phyloP scores from a whole-genome alignment of 192 early-diverging fungal genomes.

The Rhizoclosmatium sp. region DNA sequence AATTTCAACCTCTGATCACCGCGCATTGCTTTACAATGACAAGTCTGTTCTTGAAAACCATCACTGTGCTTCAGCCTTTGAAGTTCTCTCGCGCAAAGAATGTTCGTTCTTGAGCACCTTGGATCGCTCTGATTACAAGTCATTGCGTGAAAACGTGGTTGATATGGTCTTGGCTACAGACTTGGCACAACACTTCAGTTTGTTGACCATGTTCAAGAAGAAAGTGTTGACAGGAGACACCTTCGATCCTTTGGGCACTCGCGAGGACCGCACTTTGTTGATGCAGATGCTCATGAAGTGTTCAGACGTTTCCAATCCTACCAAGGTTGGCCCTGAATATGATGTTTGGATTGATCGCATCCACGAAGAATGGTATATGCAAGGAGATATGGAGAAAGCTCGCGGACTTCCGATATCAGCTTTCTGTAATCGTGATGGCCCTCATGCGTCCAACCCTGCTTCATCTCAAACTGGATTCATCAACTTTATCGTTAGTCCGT shows the following conservation, averaged over 20 bases:
- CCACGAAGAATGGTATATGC: conserved; percentile 60
- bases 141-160: conserved; percentile 56
- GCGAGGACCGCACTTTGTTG: conserved; percentile 56
- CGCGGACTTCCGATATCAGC: conserved; percentile 66
- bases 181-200: conserved; percentile 56
- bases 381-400: conserved; percentile 60
- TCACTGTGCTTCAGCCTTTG: conserved; percentile 65
- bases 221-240: conserved; percentile 50
- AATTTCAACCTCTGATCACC: conserved; percentile 54
- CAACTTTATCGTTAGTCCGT: conserved; percentile 62
- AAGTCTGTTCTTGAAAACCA: conserved; percentile 67
- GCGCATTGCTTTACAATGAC: conserved; percentile 67
- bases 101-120: conserved; percentile 55
- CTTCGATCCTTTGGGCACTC: conserved; percentile 54
- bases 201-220: conserved; percentile 61
- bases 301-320: conserved; percentile 68
- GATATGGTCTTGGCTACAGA: conserved; percentile 68
- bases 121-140: conserved; percentile 46
- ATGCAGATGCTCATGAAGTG: conserved; percentile 70
- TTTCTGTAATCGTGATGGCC: conserved; percentile 62
- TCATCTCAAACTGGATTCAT: conserved; percentile 60
- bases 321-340: conserved; percentile 59
- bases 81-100: conserved; percentile 52
- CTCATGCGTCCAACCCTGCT: conserved; percentile 40
- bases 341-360: conserved; percentile 61